Conservation (phyloP, 2,329 filamentous ascomycete genomes). For the Periglandula ipomoeae region DNA sequence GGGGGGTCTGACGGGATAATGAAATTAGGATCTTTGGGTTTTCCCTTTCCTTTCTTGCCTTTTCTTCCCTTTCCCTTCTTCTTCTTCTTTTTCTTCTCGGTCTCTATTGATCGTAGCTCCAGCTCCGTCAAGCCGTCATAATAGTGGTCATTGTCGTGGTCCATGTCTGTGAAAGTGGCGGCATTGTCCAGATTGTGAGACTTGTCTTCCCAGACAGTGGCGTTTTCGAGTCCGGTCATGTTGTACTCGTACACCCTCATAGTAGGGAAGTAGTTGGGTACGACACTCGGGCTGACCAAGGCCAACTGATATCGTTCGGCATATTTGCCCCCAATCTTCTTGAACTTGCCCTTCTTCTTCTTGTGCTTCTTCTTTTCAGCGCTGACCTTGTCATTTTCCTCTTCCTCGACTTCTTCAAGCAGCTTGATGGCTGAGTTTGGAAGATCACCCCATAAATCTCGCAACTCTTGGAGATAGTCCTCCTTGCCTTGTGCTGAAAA, state of each 20-base stretch:
- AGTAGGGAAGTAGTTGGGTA: slow-evolving; percentile 88
- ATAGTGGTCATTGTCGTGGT: slow-evolving; percentile 10
- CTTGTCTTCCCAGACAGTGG: slow-evolving; percentile 35
- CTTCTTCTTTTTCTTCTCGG: slow-evolving; percentile 27
- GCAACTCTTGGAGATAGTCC: slow-evolving; percentile 69
- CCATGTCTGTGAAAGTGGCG: neutral
- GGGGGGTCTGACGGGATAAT: slow-evolving; percentile 63
- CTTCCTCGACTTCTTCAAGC: slow-evolving; percentile 10
- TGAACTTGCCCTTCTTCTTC: slow-evolving; percentile 43
- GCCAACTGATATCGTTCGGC: slow-evolving; percentile 79
- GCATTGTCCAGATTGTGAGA: slow-evolving; percentile 9
- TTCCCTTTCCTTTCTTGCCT: slow-evolving; percentile 36
- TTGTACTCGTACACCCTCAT: slow-evolving; percentile 94
- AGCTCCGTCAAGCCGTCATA: slow-evolving; percentile 18
- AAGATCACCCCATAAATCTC: slow-evolving; percentile 68
- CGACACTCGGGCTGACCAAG: slow-evolving; percentile 74
- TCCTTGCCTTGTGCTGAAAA: slow-evolving; percentile 52
- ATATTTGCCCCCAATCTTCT: slow-evolving; percentile 65
- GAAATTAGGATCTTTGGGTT: slow-evolving; percentile 50
- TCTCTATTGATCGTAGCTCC: slow-evolving; percentile 20
- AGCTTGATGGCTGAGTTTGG: slow-evolving; percentile 39
- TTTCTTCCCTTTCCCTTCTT: slow-evolving; percentile 29
- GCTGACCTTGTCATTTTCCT: slow-evolving; percentile 11
- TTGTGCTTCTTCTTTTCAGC: slow-evolving; percentile 21
- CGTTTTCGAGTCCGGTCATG: slow-evolving; percentile 62